Evolutionary conservation across 805 yeast genomes (phyloP), one percentile per base, ranked within the genome.

Genomic region (Starmerella geochares): DNA sequence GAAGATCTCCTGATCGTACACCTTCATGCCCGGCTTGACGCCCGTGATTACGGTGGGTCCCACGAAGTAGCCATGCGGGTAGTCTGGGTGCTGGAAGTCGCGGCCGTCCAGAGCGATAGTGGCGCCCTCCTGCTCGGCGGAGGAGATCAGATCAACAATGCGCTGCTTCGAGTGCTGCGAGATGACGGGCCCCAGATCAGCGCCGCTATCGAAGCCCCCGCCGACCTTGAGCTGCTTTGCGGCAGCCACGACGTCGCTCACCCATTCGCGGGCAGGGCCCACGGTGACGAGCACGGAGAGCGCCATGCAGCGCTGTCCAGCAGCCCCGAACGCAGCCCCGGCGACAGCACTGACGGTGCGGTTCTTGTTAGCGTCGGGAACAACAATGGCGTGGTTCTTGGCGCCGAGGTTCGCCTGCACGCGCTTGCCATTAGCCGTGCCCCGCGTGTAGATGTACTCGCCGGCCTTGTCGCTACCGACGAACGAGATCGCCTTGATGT

Each of bases 241-340:
- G 41, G 73, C 76, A 47, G 65, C 71, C 29, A 77, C 75, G 45
- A 82, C 71, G 46, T 80, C 86, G 37, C 67, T 58, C 47, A 81
- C 67, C 84, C 86, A 81, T 54, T 73, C 74, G 61, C 72, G 72
- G 54, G 83, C 71, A 53, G 73, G 71, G 36, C 87, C 87, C 21
- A 83, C 86, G 17, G 85, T 76, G 46, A 82, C 83, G 54, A 83
- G 70, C 31, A 80, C 83, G 20, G 83, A 79, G 47, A 83, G 78
- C 10, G 86, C 84, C 83, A 82, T 79, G 68, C 90, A 82, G 63
- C 87, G 77, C 72, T 82, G 90, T 54, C 88, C 90, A 17, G 88
- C 87, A 46, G 88, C 87, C 28, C 88, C 86, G 65, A 82, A 82
- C 21, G 86, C 84, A 48, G 88, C 86, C 45, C 86, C 83, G 51